Percentiles rank a stretch among this genome's conserved stretches.
phyloP scores from a whole-genome alignment of 768 basidiomycete genomes.

The Neoboletus subvelutipes region DNA sequence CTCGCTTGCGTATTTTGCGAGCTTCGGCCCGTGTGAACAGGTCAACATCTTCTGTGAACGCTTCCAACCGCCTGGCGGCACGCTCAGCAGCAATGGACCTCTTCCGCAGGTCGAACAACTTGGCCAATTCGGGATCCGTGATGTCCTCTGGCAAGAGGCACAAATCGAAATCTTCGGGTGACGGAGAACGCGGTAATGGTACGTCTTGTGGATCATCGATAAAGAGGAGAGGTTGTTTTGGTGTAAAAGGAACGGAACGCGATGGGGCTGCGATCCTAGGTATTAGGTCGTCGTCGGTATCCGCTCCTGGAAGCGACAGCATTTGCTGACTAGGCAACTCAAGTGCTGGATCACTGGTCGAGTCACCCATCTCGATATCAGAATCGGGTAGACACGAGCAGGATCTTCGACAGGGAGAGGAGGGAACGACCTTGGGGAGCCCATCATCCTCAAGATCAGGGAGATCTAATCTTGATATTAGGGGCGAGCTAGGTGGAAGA shows the following conservation, averaged over 20 bases:
- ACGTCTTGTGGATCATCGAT: slow-evolving; percentile 43
- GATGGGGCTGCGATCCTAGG: slow-evolving; percentile 22
- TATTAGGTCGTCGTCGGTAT: slow-evolving; percentile 43
- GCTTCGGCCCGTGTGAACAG: slow-evolving; percentile 43
- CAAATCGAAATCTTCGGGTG: slow-evolving; percentile 42
- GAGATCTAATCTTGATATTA: slow-evolving; percentile 30
- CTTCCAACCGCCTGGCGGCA: slow-evolving; percentile 31
- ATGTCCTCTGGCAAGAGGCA: slow-evolving; percentile 34
- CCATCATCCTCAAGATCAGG: slow-evolving; percentile 34
- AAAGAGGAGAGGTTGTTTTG: slow-evolving; percentile 37
- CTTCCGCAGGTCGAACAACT: slow-evolving; percentile 42
- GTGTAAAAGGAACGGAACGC: slow-evolving; percentile 13
- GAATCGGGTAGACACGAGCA: slow-evolving; percentile 31
- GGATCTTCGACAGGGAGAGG: slow-evolving; percentile 31
- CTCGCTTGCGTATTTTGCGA: slow-evolving; percentile 44
- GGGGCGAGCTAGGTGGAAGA: slow-evolving; percentile 30
- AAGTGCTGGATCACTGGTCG: slow-evolving; percentile 14
- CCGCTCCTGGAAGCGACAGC: slow-evolving; percentile 42
- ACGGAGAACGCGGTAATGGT: slow-evolving; percentile 41
- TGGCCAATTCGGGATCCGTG: slow-evolving; percentile 38
- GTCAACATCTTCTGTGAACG: slow-evolving; percentile 37
- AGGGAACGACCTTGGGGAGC: slow-evolving; percentile 20
- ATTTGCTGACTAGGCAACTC: slow-evolving; percentile 26
- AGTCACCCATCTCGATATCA: slow-evolving; percentile 25
- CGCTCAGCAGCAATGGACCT: slow-evolving; percentile 35